Percentiles rank a stretch among this genome's conserved stretches.
Conservation (phyloP, 1,284 basidiomycete genomes). For the Sanguinoderma infundibulare region DNA sequence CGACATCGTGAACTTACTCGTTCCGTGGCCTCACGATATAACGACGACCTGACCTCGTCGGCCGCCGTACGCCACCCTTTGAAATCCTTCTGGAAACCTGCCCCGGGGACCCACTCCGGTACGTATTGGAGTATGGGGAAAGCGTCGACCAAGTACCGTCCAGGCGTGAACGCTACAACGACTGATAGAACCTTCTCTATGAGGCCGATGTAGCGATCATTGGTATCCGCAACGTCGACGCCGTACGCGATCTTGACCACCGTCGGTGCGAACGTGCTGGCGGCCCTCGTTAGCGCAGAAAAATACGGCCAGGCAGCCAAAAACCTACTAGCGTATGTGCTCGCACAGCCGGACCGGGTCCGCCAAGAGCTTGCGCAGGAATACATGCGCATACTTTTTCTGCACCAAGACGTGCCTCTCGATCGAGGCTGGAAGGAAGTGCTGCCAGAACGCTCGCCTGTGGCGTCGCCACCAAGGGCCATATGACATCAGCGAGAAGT, state of each 20-base stretch:
- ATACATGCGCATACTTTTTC: not conserved
- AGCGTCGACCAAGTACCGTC: slow-evolving; percentile 13
- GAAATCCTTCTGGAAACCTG: slow-evolving; percentile 17
- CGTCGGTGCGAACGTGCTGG: slow-evolving; percentile 15
- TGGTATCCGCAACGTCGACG: slow-evolving; percentile 7
- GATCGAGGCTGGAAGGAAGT: not conserved
- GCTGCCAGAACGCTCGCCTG: slow-evolving; percentile 18
- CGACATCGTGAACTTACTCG: not conserved
- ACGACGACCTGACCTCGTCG: not conserved
- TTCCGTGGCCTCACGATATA: not conserved
- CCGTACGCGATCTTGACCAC: slow-evolving; percentile 26
- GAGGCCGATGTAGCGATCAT: slow-evolving; percentile 16
- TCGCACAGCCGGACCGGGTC: not conserved
- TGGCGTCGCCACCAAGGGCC: slow-evolving; percentile 23
- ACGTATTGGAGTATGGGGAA: slow-evolving; percentile 22
- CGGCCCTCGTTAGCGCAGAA: not conserved
- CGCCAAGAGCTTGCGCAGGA: not conserved
- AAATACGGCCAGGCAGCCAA: not conserved
- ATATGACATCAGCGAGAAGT: slow-evolving; percentile 21
- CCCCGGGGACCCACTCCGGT: slow-evolving; percentile 31
- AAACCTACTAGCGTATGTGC: slow-evolving; percentile 8
- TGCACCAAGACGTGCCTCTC: not conserved
- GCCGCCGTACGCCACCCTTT: not conserved
- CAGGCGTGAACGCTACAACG: slow-evolving; percentile 10
- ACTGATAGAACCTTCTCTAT: slow-evolving; percentile 12